Percentiles rank a stretch among this genome's conserved stretches.
Evolutionary conservation across 306 rosid genomes (phyloP).

Genomic region (Gastrolobium villosum): DNA sequence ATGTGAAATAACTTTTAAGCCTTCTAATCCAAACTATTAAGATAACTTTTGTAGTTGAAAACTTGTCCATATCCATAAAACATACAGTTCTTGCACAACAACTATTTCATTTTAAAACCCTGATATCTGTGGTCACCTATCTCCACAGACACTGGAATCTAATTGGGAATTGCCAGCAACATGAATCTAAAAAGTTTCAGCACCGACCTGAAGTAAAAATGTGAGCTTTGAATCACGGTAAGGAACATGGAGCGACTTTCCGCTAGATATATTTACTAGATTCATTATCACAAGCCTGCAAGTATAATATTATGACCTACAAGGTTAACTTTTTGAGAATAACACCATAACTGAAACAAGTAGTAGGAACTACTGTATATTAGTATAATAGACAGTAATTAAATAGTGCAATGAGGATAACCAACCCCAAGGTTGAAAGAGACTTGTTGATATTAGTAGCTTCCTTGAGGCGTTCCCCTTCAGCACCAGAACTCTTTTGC

Average conservation of each 20-base stretch:
- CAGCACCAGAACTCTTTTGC: constrained; percentile 99
- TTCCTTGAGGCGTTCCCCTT: constrained; percentile 99
- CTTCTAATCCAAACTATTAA: background rate
- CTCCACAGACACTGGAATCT: background rate
- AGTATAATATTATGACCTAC: constrained; percentile 41
- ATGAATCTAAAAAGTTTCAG: constrained; percentile 35
- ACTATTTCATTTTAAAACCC: constrained; percentile 9
- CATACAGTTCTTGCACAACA: background rate
- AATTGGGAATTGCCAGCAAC: constrained; percentile 6
- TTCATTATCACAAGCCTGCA: constrained; percentile 99
- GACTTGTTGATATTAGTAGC: constrained; percentile 98
- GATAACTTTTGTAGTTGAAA: background rate
- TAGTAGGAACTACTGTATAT: background rate
- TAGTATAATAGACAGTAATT: constrained; percentile 28
- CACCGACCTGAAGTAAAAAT: constrained; percentile 91
- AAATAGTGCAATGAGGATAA: constrained; percentile 42
- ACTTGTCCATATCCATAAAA: background rate
- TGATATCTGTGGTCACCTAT: background rate
- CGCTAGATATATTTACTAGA: constrained; percentile 81
- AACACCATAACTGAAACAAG: constrained; percentile 17
- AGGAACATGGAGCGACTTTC: constrained; percentile 96
- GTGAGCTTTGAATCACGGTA: constrained; percentile 97
- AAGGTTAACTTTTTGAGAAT: constrained; percentile 27
- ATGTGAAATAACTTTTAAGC: background rate
- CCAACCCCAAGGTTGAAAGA: constrained; percentile 96